Evolutionary conservation across 768 basidiomycete genomes (phyloP), one percentile per base, ranked within the genome.

Genomic region (Xerocomus spinulosus): DNA sequence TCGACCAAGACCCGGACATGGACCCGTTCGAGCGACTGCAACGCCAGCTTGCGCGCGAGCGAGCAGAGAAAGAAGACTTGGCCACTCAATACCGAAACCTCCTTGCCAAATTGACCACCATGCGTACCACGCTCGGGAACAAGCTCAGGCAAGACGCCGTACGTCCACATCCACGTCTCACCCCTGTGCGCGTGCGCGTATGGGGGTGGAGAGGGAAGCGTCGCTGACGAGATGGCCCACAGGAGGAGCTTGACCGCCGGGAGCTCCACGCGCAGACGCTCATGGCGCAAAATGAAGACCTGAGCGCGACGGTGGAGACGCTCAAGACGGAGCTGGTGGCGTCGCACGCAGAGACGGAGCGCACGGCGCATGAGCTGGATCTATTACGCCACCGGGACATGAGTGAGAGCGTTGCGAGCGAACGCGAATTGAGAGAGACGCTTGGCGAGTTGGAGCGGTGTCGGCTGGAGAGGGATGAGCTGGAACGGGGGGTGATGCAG

Each of bases 161-260:
- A 73, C 56, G 84, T 78, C 3, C 17, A n/a, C n/a, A n/a, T n/a
- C n/a, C n/a, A n/a, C n/a, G n/a, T n/a, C n/a, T n/a, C n/a, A n/a
- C n/a, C n/a, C n/a, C n/a, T n/a, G n/a, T n/a, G n/a, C n/a, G n/a
- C n/a, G n/a, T n/a, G n/a, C n/a, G n/a, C n/a, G n/a, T n/a, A n/a
- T n/a, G n/a, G n/a, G n/a, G n/a, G 33, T n/a, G 17, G 17, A 28
- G 9, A 3, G 33, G 33, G n/a, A 7, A 9, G 33, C 3, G 33
- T 6, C 17, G 13, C 33, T 34, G 17, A 34, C 36, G 20, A n/a
- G n/a, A n/a, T n/a, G 36, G 26, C 15, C 30, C 15, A 14, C 73
- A 99, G 95, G 96, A 98, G 82, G 96, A 98, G 77, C 85, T 99
- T 35, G 96, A 98, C 75, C 79, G 92, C 53, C 78, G 91, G 52